A percentile compares a stretch with the other conserved stretches of the same genome.
phyloP scores from a whole-genome alignment of 1,139 yeast genomes.

The Taphrina confusa region DNA sequence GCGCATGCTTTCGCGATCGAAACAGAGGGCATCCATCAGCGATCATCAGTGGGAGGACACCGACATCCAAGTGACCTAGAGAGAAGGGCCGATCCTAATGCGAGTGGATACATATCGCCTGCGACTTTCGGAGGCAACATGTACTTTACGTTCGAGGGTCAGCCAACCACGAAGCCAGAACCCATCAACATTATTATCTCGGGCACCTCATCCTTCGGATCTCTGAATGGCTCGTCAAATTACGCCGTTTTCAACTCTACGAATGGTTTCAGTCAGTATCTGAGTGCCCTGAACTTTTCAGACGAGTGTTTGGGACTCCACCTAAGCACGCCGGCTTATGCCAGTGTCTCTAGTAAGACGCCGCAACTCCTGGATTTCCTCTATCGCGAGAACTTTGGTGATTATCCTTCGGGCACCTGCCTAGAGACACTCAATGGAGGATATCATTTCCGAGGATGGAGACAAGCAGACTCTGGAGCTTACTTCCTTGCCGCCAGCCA shows the following conservation, averaged over 20 bases:
- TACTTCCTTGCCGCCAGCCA: slow-evolving; percentile 25
- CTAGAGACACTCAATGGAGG: slow-evolving; percentile 21
- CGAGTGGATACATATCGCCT: slow-evolving; percentile 15
- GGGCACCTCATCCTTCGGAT: neutral
- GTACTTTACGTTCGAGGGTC: slow-evolving; percentile 12
- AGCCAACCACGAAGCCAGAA: slow-evolving; percentile 14
- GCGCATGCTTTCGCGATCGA: no score
- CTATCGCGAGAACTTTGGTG: slow-evolving; percentile 34
- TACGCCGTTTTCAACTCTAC: neutral
- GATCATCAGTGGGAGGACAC: neutral
- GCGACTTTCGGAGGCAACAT: slow-evolving; percentile 15
- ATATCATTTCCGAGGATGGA: slow-evolving; percentile 26
- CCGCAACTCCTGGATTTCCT: slow-evolving; percentile 19
- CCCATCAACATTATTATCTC: slow-evolving; percentile 29
- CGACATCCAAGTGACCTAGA: neutral
- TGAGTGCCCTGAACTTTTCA: slow-evolving; percentile 15
- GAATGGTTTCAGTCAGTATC: slow-evolving; percentile 6
- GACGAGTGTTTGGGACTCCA: slow-evolving; percentile 29
- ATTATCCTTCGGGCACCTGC: slow-evolving; percentile 9
- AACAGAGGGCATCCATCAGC: no score
- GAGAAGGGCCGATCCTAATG: neutral
- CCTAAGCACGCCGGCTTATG: slow-evolving; percentile 17
- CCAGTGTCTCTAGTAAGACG: neutral
- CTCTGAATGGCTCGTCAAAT: neutral
- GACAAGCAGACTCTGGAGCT: neutral